phyloP scores from a whole-genome alignment of 2,329 filamentous ascomycete species.

The Exophiala aquamarina region DNA sequence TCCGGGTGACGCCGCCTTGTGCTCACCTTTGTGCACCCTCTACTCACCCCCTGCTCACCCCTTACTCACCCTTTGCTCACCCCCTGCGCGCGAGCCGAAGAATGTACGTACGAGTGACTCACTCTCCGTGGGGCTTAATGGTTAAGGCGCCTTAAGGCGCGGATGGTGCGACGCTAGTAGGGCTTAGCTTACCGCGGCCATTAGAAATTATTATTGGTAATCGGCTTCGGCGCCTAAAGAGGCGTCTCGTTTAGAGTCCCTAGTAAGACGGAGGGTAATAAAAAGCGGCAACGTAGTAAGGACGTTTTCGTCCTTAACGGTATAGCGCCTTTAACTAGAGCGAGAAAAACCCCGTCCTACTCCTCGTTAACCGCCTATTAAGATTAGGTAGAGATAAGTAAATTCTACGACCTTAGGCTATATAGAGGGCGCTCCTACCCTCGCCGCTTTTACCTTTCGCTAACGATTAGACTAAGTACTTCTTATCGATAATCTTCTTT shows the following conservation, averaged over 20 bases:
- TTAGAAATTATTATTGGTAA: constrained; percentile 2
- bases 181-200: constrained; percentile 2
- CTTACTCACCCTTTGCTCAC: constrained; percentile 1
- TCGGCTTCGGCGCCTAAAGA: not conserved
- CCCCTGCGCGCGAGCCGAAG: not conserved
- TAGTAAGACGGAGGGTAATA: constrained; percentile 1
- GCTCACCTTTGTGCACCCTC: constrained; percentile 1
- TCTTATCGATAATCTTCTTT: not conserved
- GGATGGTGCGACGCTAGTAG: constrained; percentile 1
- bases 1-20: constrained; percentile 2
- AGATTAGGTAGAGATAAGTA: not conserved
- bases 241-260: constrained; percentile 1
- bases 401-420: not conserved
- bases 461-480: not conserved
- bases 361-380: not conserved
- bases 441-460: not conserved
- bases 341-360: constrained; percentile 2
- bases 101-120: not conserved
- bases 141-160: constrained; percentile 3
- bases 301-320: not conserved
- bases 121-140: constrained; percentile 2
- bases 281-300: constrained; percentile 3
- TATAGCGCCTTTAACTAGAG: not conserved
- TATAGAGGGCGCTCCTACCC: not conserved
- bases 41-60: constrained; percentile 1